Percentiles rank a stretch among this genome's conserved stretches.
These are phyloP conservation scores for Nothophaeocryptopus gaeumannii DNA, from an alignment of 2,329 filamentous ascomycete genomes.

Conservation along the genomic window DNA sequence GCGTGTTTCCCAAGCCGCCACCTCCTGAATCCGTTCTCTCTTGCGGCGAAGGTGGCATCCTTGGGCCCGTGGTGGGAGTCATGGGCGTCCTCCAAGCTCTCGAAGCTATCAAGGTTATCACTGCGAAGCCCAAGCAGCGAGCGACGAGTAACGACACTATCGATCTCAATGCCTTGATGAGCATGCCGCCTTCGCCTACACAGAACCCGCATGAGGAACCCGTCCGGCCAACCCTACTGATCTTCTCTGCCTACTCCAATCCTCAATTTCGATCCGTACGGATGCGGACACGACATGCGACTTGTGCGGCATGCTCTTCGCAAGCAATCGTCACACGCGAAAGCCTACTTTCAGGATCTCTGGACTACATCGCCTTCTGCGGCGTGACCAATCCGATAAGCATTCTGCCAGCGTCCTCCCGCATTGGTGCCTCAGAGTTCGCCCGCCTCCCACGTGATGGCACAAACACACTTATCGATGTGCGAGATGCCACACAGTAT, in stretches of 20 bases:
- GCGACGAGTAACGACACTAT: background rate
- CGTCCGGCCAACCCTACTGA: conserved; percentile 43
- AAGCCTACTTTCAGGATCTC: conserved; percentile 44
- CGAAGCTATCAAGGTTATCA: conserved; percentile 78
- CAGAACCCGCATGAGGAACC: conserved; percentile 25
- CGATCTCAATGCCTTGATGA: conserved; percentile 16
- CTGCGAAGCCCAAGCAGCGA: conserved; percentile 46
- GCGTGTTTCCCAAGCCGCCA: conserved; percentile 84
- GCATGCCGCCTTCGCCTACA: conserved; percentile 11
- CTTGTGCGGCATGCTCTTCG: conserved; percentile 74
- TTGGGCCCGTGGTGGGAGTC: conserved; percentile 86
- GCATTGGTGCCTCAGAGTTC: conserved; percentile 66
- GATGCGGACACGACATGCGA: conserved; percentile 65
- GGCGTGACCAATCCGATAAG: conserved; percentile 58
- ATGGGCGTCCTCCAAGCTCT: conserved; percentile 93
- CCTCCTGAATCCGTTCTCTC: conserved; percentile 77
- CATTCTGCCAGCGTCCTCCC: conserved; percentile 61
- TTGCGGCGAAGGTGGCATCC: conserved; percentile 88
- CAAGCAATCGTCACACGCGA: conserved; percentile 61
- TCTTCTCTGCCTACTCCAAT: conserved; percentile 55
- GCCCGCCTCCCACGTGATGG: conserved; percentile 33
- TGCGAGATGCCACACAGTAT: conserved; percentile 80
- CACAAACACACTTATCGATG: conserved; percentile 69
- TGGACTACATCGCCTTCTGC: conserved; percentile 87
- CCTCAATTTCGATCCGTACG: conserved; percentile 70